phyloP scores from a whole-genome alignment of 345 rosid species.

The Adansonia digitata region DNA sequence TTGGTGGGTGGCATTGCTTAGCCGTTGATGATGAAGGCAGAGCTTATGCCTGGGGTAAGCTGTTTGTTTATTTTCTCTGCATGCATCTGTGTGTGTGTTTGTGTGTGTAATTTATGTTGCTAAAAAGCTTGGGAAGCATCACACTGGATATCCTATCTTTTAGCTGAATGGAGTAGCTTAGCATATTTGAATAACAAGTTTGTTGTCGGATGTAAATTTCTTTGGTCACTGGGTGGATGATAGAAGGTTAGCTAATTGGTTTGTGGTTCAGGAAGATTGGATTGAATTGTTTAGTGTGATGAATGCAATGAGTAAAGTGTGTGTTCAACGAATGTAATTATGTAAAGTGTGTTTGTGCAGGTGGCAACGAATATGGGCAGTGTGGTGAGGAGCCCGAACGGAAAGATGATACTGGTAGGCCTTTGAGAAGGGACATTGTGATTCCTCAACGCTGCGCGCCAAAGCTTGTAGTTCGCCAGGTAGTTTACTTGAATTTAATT shows the following conservation, averaged over 20 bases:
- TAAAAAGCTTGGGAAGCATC: background rate
- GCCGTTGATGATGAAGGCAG: slow-evolving; percentile 99
- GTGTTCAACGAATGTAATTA: background rate
- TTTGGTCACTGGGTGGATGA: background rate
- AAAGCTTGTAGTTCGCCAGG: slow-evolving; percentile 87
- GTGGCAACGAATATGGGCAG: slow-evolving; percentile 99
- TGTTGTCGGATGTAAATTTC: background rate
- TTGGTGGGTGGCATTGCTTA: slow-evolving; percentile 99
- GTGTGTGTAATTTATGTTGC: background rate
- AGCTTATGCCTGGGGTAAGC: slow-evolving; percentile 94
- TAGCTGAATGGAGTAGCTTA: background rate
- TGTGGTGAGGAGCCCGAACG: slow-evolving; percentile 96
- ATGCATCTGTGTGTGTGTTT: background rate
- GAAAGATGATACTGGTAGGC: slow-evolving; percentile 79
- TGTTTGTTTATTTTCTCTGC: background rate
- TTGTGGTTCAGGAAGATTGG: background rate
- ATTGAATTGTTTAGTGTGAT: background rate
- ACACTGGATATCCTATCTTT: background rate
- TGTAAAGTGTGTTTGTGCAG: slow-evolving; percentile 32
- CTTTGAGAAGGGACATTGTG: slow-evolving; percentile 78
- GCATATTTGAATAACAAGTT: background rate
- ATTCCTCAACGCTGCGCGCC: slow-evolving; percentile 96
- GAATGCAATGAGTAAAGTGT: background rate
- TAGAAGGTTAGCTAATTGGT: background rate
- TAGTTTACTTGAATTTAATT: slow-evolving; percentile 18